Base-by-base conservation (phyloP, 202 grass and related monocot genomes). In the Bolboschoenoplectus hybrid region DNA sequence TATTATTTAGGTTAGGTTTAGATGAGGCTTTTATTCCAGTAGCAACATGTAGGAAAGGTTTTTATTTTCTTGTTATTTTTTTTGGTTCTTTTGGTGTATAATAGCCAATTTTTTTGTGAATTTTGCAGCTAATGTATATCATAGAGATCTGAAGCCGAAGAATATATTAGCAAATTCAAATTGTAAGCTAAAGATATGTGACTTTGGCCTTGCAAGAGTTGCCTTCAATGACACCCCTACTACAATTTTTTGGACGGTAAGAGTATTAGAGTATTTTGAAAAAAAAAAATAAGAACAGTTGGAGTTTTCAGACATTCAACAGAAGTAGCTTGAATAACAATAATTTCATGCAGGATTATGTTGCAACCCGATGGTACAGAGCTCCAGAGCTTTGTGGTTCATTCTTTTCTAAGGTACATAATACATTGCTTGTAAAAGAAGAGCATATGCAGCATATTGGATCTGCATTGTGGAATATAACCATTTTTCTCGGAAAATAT, bases 131-230 rank as follows among this genome's bases (percentile, higher is more conserved):
- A 99, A 96, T n/a, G 97, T 99, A 81, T 99, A 94, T 92, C 97
- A 99, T 68, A 90, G 97, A 77, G 97, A 99, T 77, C 82, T 99
- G 81, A 99, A 99, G 85, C 97, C 97, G 17, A 99, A 99, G 88
- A 99, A 99, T 84, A 99, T 99, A 86, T 86, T 99, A 89, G 97
- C 97, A 79, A 99, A 99, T 81, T 91, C 97, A 5, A 99, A 99
- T 80, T 99, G 97, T 88, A 99, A 96, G 89, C 81, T 99, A 68
- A 99, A 99, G 88, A 99, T 99, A 87, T 99, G 97, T 85, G 97
- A 99, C 87, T 99, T 99, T 91, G 97, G 97, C 83, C 63, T 99
- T 68, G 97, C 97, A 80, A 91, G 97, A 88, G 97, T 99, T 88
- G 90, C 97, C 80, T 99, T 99, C 82, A 94, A 58, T 46, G 97